Conservation (phyloP, 2,329 filamentous ascomycete species). For the Ophiostoma sp. region DNA sequence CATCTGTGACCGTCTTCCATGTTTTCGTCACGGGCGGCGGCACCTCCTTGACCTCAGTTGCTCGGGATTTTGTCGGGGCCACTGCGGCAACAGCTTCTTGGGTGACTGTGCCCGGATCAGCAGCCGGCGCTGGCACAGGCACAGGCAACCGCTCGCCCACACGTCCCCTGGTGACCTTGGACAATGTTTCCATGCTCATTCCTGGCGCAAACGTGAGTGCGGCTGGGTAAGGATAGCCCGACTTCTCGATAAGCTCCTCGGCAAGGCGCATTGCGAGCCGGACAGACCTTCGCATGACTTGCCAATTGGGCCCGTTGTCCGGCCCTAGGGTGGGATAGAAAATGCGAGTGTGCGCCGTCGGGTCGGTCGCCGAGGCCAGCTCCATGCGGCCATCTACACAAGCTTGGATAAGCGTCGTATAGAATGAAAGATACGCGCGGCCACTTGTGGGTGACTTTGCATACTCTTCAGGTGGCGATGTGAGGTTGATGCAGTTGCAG, state of each 20-base stretch:
- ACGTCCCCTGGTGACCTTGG: slow-evolving; percentile 14
- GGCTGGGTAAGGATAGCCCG: slow-evolving; percentile 30
- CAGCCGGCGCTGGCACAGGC: not conserved
- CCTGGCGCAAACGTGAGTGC: slow-evolving; percentile 30
- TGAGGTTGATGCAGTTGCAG: slow-evolving; percentile 36
- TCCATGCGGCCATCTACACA: slow-evolving; percentile 32
- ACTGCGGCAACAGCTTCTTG: not conserved
- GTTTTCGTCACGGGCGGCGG: slow-evolving; percentile 18
- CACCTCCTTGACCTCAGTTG: not conserved
- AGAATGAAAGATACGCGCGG: slow-evolving; percentile 29
- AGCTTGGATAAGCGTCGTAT: slow-evolving; percentile 32
- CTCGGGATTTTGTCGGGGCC: too few species aligned
- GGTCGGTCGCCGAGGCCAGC: slow-evolving; percentile 34
- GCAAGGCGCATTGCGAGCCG: slow-evolving; percentile 33
- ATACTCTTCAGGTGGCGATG: slow-evolving; percentile 26
- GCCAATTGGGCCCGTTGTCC: slow-evolving; percentile 28
- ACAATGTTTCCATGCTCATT: slow-evolving; percentile 25
- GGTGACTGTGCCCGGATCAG: not conserved
- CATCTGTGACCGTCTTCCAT: slow-evolving; percentile 31
- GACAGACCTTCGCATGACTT: slow-evolving; percentile 28
- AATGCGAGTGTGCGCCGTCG: slow-evolving; percentile 33
- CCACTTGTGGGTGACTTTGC: slow-evolving; percentile 15
- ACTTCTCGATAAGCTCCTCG: slow-evolving; percentile 29
- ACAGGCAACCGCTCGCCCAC: not conserved
- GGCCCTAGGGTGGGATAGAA: slow-evolving; percentile 33